Conservation (phyloP, 73 alveolate genomes). For the Stentor roeselii region DNA sequence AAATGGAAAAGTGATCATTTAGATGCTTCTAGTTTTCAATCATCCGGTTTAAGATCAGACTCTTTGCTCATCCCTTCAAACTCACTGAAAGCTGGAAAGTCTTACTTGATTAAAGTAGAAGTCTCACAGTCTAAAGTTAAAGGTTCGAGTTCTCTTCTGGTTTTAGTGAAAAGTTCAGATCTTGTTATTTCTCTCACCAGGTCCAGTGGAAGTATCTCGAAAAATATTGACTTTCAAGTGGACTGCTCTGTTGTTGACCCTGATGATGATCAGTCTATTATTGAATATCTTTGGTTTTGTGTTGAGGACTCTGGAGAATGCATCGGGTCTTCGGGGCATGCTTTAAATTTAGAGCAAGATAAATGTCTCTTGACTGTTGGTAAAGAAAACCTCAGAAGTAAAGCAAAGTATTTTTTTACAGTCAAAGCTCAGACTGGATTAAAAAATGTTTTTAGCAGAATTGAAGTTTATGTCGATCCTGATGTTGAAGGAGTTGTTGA, state of each 20-base stretch:
- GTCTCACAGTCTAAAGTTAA: not conserved
- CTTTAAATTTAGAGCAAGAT: not conserved
- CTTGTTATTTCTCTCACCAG: no score
- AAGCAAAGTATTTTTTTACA: not conserved
- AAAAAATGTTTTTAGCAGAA: no score
- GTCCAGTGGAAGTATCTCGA: not conserved
- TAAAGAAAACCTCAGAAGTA: not conserved
- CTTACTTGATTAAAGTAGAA: not conserved
- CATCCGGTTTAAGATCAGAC: not conserved
- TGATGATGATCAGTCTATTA: not conserved
- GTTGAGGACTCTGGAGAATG: not conserved
- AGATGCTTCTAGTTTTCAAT: no score
- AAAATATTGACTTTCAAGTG: not conserved
- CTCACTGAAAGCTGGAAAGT: not conserved
- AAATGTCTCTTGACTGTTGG: not conserved
- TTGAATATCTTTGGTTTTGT: not conserved
- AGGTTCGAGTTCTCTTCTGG: not conserved
- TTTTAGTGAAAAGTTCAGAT: no score
- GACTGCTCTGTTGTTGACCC: not conserved
- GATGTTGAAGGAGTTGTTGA: not conserved
- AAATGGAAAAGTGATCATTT: no score
- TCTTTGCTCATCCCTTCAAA: not conserved
- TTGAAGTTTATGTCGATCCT: not conserved
- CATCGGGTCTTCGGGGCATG: not conserved
- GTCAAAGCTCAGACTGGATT: not conserved